These are phyloP conservation scores for Debaryomyces sp. DNA, from an alignment of 1,139 yeast genomes.

Conservation along the genomic window DNA sequence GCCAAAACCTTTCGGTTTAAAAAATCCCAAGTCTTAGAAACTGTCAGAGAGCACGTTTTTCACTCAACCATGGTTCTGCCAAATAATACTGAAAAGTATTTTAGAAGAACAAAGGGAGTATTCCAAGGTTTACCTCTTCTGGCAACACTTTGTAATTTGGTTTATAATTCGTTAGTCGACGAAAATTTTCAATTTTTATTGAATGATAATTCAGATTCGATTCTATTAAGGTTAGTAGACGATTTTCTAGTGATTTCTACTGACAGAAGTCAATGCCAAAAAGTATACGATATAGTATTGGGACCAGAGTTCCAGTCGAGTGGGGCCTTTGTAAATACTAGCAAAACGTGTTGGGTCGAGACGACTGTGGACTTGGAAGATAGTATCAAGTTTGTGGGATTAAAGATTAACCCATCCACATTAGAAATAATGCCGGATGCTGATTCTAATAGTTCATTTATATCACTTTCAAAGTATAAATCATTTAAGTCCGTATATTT, in stretches of 20 bases:
- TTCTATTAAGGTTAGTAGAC: slow-evolving; percentile 74
- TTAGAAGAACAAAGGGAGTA: slow-evolving; percentile 62
- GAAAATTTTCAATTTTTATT: slow-evolving; percentile 35
- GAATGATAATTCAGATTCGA: slow-evolving; percentile 25
- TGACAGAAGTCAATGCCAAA: slow-evolving; percentile 19
- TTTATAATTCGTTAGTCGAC: slow-evolving; percentile 67
- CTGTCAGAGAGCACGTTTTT: slow-evolving; percentile 28
- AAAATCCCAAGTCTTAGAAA: slow-evolving; percentile 25
- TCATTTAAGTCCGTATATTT: slow-evolving; percentile 19
- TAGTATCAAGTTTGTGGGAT: slow-evolving; percentile 34
- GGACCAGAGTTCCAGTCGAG: slow-evolving; percentile 49
- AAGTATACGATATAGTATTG: slow-evolving; percentile 21
- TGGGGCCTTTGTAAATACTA: slow-evolving; percentile 61
- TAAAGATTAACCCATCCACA: slow-evolving; percentile 20
- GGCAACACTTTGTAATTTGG: slow-evolving; percentile 71
- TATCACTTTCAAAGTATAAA: slow-evolving; percentile 15
- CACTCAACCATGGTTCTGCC: slow-evolving; percentile 22
- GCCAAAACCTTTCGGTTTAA: slow-evolving; percentile 28
- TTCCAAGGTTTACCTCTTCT: slow-evolving; percentile 89
- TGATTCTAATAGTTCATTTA: slow-evolving; percentile 13
- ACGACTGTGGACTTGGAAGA: slow-evolving; percentile 5
- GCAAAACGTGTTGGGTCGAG: slow-evolving; percentile 47
- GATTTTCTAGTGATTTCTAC: slow-evolving; percentile 77
- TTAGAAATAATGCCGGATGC: slow-evolving; percentile 14
- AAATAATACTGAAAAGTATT: slow-evolving; percentile 15